Evolutionary conservation across 1,284 basidiomycete species (phyloP).

Genomic region (Ganoderma leucocontextum): DNA sequence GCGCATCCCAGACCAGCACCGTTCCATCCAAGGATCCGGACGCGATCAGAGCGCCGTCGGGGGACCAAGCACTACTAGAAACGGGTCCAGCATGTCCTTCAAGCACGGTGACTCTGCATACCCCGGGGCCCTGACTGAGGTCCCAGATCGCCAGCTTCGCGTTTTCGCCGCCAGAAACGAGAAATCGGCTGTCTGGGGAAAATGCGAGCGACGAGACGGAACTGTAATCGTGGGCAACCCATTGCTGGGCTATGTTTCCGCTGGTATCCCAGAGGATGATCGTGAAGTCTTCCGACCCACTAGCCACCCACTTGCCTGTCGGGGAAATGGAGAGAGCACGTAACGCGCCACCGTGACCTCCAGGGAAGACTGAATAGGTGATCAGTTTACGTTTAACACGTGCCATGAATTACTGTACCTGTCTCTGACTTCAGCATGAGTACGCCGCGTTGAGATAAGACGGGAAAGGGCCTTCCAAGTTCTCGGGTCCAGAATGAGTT

Average conservation of each 20-base stretch:
- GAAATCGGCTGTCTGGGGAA: not conserved
- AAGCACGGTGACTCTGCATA: not conserved
- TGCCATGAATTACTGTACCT: not conserved
- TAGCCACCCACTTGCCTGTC: not conserved
- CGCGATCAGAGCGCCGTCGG: not conserved
- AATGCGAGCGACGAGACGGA: not conserved
- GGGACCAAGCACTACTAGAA: not conserved
- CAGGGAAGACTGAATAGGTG: too few relatives aligned
- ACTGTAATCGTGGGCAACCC: not conserved
- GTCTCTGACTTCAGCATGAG: not conserved
- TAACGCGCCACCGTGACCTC: not conserved
- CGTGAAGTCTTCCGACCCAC: not conserved
- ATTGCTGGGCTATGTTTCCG: not conserved
- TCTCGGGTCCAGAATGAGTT: not conserved
- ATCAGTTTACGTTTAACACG: not conserved
- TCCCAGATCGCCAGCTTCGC: not conserved
- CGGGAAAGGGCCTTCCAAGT: not conserved
- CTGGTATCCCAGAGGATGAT: slow-evolving; percentile 2
- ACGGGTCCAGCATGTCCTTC: not conserved
- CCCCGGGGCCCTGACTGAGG: not conserved
- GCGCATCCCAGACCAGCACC: not conserved
- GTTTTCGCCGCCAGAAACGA: not conserved
- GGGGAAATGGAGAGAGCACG: not conserved
- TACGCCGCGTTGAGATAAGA: not conserved
- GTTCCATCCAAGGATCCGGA: not conserved